Evolutionary conservation across 2,329 filamentous ascomycete species (phyloP), one percentile per base, ranked within the genome.

Genomic region (Aspergillus sp.): DNA sequence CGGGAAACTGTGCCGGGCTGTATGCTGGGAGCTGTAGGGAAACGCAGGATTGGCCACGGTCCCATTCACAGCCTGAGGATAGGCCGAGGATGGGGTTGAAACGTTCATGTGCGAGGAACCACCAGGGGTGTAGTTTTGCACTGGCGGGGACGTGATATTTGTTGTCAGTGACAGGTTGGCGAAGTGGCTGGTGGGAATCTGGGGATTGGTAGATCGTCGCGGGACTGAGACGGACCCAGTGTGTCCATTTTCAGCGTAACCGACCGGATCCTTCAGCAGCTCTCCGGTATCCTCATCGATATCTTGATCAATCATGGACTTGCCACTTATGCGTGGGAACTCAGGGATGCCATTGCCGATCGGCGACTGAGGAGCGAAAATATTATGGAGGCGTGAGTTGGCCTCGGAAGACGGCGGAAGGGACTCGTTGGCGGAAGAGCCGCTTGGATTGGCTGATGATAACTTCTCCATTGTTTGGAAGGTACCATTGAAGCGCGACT

Each of bases 161-260:
- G 89, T 91, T 66, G 88, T 89, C 56, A 96, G 77, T 8, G 89
- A 90, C 53, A 96, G 78, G 48, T 80, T 84, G 37, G 82, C 82
- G 77, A 96, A 88, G 35, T 86, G 86, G 61, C 81, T 79, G 24
- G 90, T 83, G 7, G 89, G 88, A 40, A 93, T 78, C 59, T 90
- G 86, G 24, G 90, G 86, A 54, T 87, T 90, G 1, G 89, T 92
- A 40, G 86, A 84, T 63, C 87, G 86, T 54, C 90, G 87, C 59
- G 82, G 77, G 46, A 68, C 68, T 12, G 66, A 68, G 41, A 68
- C 66, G 51, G 73, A 74, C 43, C 67, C 68, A 14, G 78, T 76
- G 55, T 84, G 79, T 2, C 86, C 88, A 66, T 86, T 90, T 67
- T 93, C 88, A 9, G 90, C 90, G 65, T 86, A 88, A 9, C 82